phyloP scores from a whole-genome alignment of 2,329 filamentous ascomycete genomes.

The Pseudogymnoascus sp. region DNA sequence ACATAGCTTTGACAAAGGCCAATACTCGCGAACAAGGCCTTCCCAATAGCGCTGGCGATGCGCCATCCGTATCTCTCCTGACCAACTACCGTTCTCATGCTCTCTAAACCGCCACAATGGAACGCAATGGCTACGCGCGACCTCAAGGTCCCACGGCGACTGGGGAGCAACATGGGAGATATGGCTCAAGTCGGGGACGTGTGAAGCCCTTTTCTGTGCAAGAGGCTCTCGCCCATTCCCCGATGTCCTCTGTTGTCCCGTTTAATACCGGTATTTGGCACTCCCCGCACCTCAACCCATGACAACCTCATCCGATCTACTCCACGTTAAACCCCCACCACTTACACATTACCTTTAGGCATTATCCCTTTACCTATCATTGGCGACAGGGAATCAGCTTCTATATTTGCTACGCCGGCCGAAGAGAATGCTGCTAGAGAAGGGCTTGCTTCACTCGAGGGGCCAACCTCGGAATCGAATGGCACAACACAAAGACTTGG shows the following conservation, averaged over 20 bases:
- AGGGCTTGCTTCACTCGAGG: slow-evolving; percentile 60
- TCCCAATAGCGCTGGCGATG: neutral
- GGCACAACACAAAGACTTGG: slow-evolving; percentile 58
- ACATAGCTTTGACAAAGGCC: neutral
- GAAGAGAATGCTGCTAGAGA: slow-evolving; percentile 43
- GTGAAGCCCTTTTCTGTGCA: slow-evolving; percentile 51
- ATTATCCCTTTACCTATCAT: slow-evolving; percentile 58
- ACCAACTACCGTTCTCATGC: neutral
- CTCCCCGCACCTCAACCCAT: slow-evolving; percentile 9
- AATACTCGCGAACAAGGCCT: neutral
- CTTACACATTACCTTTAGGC: slow-evolving; percentile 34
- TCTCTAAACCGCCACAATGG: slow-evolving; percentile 18
- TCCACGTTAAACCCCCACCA: slow-evolving; percentile 15
- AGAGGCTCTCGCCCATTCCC: slow-evolving; percentile 74
- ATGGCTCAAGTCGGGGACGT: slow-evolving; percentile 19
- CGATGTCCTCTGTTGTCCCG: slow-evolving; percentile 70
- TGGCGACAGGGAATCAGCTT: slow-evolving; percentile 43
- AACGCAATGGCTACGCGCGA: slow-evolving; percentile 19
- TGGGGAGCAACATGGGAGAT: neutral
- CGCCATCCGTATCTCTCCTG: neutral
- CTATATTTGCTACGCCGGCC: slow-evolving; percentile 43
- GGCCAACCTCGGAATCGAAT: slow-evolving; percentile 52
- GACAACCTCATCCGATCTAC: slow-evolving; percentile 2
- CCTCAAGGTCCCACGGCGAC: slow-evolving; percentile 8
- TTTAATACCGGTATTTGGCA: slow-evolving; percentile 58